These are phyloP conservation scores for Zygoascus tannicola DNA, from an alignment of 805 yeast genomes.

Conservation along the genomic window DNA sequence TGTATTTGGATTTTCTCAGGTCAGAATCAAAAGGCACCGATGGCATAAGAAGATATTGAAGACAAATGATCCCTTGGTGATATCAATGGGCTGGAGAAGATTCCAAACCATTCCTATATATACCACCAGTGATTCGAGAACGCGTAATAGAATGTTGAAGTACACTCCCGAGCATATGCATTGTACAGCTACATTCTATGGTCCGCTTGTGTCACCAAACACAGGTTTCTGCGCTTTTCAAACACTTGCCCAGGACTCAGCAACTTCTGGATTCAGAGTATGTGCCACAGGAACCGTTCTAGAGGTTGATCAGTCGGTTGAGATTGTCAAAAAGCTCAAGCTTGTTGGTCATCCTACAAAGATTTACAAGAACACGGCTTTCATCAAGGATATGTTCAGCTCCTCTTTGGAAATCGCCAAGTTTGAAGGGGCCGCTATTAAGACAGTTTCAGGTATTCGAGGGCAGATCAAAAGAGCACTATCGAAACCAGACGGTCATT, in stretches of 20 bases:
- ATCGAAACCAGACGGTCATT: constrained; percentile 89
- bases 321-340: constrained; percentile 91
- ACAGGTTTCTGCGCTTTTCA: constrained; percentile 96
- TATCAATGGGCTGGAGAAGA: constrained; percentile 96
- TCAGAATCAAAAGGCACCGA: constrained; percentile 92
- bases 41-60: constrained; percentile 97
- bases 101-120: constrained; percentile 94
- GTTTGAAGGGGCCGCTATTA: constrained; percentile 94
- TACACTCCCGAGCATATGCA: constrained; percentile 98
- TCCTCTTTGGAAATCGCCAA: constrained; percentile 91
- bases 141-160: constrained; percentile 94
- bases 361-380: constrained; percentile 91
- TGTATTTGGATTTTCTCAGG: constrained; percentile 85
- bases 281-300: constrained; percentile 96
- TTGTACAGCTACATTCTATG: constrained; percentile 92
- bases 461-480: constrained; percentile 96
- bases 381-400: constrained; percentile 92
- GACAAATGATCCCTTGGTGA: constrained; percentile 87
- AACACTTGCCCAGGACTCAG: constrained; percentile 69
- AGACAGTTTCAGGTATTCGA: constrained; percentile 93
- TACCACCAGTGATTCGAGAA: constrained; percentile 94
- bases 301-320: constrained; percentile 79
- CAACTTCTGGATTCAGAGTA: constrained; percentile 85
- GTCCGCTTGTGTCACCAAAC: constrained; percentile 94
- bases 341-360: constrained; percentile 92